These are phyloP conservation scores for Canavalia ensiformis DNA, from an alignment of 306 rosid species.

Conservation along the genomic window DNA sequence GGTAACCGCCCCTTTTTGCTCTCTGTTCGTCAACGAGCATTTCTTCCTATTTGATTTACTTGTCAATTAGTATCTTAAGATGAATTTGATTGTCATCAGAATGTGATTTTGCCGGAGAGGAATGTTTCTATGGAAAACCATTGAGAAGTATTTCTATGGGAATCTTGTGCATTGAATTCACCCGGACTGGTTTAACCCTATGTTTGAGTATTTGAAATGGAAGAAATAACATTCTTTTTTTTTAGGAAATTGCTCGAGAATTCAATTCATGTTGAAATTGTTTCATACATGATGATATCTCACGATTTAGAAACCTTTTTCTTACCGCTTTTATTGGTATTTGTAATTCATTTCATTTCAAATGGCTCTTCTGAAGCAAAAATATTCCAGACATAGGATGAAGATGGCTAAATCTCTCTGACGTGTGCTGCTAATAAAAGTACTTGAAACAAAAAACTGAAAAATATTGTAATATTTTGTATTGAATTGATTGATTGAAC, in stretches of 20 bases:
- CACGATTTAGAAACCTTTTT: slow-evolving; percentile 11
- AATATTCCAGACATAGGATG: not conserved
- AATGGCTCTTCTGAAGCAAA: slow-evolving; percentile 19
- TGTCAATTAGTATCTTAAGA: not conserved
- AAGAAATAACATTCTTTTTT: not conserved
- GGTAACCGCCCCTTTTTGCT: slow-evolving; percentile 33
- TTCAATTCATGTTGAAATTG: slow-evolving; percentile 8
- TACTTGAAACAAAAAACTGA: not conserved
- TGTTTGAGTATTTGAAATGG: not conserved
- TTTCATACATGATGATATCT: not conserved
- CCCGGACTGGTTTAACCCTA: not conserved
- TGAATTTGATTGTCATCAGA: slow-evolving; percentile 3
- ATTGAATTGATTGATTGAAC: slow-evolving; percentile 12
- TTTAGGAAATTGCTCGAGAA: slow-evolving; percentile 15
- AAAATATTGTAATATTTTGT: not conserved
- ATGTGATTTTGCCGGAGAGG: slow-evolving; percentile 8
- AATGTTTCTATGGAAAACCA: not conserved
- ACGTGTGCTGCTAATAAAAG: not conserved
- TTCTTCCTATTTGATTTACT: not conserved
- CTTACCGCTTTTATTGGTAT: not conserved
- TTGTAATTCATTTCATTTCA: slow-evolving; percentile 10
- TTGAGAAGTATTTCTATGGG: not conserved
- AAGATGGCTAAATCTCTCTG: slow-evolving; percentile 23
- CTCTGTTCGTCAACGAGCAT: not conserved
- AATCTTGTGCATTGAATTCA: slow-evolving; percentile 9